Conservation (phyloP, 2,329 filamentous ascomycete species). For the Neonectria magnoliae region DNA sequence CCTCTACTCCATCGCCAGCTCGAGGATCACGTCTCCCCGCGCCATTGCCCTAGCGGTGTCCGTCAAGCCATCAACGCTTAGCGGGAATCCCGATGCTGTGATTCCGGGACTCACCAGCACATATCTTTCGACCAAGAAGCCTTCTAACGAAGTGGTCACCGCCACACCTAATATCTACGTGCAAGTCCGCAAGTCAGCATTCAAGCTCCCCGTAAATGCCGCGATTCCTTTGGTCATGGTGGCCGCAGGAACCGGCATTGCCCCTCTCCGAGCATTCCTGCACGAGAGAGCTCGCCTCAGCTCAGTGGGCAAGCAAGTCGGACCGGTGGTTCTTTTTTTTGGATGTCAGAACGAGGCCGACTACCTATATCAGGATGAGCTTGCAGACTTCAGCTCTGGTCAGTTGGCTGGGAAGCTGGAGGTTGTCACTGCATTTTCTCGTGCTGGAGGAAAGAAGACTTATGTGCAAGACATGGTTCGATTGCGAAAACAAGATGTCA, state of each 20-base stretch:
- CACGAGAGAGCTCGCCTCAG: conserved; percentile 19
- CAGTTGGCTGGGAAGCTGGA: conserved; percentile 12
- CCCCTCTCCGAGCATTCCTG: conserved; percentile 17
- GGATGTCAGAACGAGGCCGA: conserved; percentile 19
- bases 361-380: conserved; percentile 14
- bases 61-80: conserved; percentile 11
- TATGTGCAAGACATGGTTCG: conserved; percentile 21
- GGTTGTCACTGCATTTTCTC: conserved; percentile 18
- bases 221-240: conserved; percentile 19
- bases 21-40: conserved; percentile 21
- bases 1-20: conserved; percentile 25
- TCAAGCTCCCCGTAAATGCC: conserved; percentile 15
- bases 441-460: neutral
- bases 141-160: neutral
- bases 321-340: conserved; percentile 20
- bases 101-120: conserved; percentile 23
- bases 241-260: conserved; percentile 22
- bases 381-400: conserved; percentile 2
- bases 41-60: conserved; percentile 12
- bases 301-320: conserved; percentile 12
- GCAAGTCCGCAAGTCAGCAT: conserved; percentile 11
- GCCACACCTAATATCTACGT: neutral
- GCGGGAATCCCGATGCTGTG: neutral
- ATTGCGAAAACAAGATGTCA: neutral
- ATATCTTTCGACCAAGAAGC: conserved; percentile 2